A percentile compares a stretch with the other conserved stretches of the same genome.
phyloP scores from a whole-genome alignment of 305 asterid genomes.

The Fraxinus angustifolia region DNA sequence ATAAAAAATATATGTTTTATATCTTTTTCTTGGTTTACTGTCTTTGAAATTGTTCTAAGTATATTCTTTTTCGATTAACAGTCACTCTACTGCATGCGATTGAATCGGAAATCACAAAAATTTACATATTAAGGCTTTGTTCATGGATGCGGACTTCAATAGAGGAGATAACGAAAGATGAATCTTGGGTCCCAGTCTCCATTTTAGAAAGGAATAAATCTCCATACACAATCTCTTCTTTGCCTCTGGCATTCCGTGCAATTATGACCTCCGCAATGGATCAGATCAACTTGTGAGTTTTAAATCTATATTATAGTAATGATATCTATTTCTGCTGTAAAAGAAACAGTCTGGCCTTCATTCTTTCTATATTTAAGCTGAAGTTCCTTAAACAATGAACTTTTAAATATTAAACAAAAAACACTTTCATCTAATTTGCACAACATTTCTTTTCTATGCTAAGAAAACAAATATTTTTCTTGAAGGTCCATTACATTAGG shows the following conservation, averaged over 20 bases:
- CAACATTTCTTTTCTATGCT: background rate
- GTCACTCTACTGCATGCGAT: constrained; percentile 71
- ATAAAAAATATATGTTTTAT: background rate
- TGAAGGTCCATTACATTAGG: background rate
- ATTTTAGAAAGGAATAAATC: constrained; percentile 91
- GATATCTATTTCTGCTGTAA: constrained; percentile 10
- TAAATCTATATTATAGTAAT: constrained; percentile 11
- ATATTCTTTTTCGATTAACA: constrained; percentile 33
- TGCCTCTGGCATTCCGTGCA: constrained; percentile 86
- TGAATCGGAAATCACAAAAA: constrained; percentile 78
- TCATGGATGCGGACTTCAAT: constrained; percentile 93
- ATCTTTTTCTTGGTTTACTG: constrained; percentile 11
- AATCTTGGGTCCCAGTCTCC: constrained; percentile 91
- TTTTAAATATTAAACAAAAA: background rate
- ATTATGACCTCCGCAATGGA: constrained; percentile 82
- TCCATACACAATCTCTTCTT: constrained; percentile 76
- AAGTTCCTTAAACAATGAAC: background rate
- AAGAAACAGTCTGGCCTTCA: background rate
- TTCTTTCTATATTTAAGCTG: background rate
- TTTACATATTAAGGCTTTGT: constrained; percentile 83
- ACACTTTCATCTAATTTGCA: background rate
- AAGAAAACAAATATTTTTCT: background rate
- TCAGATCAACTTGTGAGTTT: constrained; percentile 79
- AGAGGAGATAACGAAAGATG: constrained; percentile 84
- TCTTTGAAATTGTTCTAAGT: constrained; percentile 26